These are phyloP conservation scores for Candida arabinofermentans DNA, from an alignment of 805 yeast species.

Conservation along the genomic window DNA sequence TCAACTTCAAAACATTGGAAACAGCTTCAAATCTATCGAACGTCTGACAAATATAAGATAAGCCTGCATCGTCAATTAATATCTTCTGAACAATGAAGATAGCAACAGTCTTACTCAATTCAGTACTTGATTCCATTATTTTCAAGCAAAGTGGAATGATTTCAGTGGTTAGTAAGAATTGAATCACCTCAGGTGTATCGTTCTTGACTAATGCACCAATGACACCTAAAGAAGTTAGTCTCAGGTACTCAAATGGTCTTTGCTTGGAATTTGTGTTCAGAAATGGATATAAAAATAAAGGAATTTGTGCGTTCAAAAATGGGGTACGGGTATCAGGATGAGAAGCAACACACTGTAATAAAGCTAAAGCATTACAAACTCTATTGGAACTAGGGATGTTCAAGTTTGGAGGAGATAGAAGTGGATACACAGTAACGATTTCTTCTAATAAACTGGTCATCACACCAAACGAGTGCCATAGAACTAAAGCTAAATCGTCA, in stretches of 20 bases:
- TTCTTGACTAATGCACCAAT: slow-evolving; percentile 95
- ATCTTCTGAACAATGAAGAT: slow-evolving; percentile 94
- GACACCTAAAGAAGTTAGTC: slow-evolving; percentile 92
- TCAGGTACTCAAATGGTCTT: slow-evolving; percentile 87
- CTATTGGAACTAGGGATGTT: slow-evolving; percentile 86
- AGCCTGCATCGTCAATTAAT: slow-evolving; percentile 85
- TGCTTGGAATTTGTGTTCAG: slow-evolving; percentile 88
- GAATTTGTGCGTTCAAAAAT: slow-evolving; percentile 86
- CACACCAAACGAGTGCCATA: slow-evolving; percentile 96
- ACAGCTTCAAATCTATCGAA: slow-evolving; percentile 94
- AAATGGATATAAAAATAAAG: slow-evolving; percentile 89
- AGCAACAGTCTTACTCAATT: slow-evolving; percentile 92
- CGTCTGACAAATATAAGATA: slow-evolving; percentile 90
- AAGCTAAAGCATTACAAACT: slow-evolving; percentile 92
- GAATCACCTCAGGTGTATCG: slow-evolving; percentile 92
- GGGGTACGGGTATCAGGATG: slow-evolving; percentile 85
- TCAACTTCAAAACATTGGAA: slow-evolving; percentile 73
- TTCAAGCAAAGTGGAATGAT: slow-evolving; percentile 92
- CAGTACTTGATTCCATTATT: slow-evolving; percentile 94
- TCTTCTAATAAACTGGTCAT: slow-evolving; percentile 90
- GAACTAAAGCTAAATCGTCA: slow-evolving; percentile 86
- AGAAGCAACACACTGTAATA: slow-evolving; percentile 94
- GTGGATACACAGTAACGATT: slow-evolving; percentile 85
- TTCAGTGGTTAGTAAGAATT: slow-evolving; percentile 88
- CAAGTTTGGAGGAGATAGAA: slow-evolving; percentile 79